A percentile compares a stretch with the other conserved stretches of the same genome.
Evolutionary conservation across 108 stramenopile species (phyloP).

Genomic region (Licmophora abbreviata): DNA sequence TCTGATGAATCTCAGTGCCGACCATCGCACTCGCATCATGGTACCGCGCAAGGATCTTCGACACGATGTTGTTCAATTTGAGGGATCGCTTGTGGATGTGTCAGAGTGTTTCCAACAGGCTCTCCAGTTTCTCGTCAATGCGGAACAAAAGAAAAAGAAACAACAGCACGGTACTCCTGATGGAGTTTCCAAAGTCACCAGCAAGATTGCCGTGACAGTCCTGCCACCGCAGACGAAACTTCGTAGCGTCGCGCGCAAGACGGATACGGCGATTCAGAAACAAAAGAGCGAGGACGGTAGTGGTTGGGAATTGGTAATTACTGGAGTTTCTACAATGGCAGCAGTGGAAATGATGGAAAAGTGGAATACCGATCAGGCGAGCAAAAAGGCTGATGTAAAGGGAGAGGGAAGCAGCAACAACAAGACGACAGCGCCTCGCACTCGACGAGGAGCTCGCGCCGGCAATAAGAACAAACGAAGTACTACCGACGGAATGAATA

Average conservation of each 20-base stretch:
- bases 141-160: not conserved
- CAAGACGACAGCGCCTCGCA: too few species aligned
- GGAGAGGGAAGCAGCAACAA: too few species aligned
- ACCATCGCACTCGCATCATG: constrained; percentile 55
- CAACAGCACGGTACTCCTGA: not conserved
- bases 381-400: too few species aligned
- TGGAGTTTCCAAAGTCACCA: not conserved
- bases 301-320: not conserved
- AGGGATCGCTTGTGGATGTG: constrained; percentile 29
- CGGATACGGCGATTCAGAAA: constrained; percentile 36
- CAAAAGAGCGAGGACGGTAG: not conserved
- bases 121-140: not conserved
- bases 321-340: not conserved
- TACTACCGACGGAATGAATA: too few species aligned
- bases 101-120: constrained; percentile 17
- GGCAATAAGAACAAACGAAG: too few species aligned
- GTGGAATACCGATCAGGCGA: not conserved
- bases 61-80: constrained; percentile 43
- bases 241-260: constrained; percentile 32
- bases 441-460: too few species aligned
- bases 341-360: constrained; percentile 1
- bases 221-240: constrained; percentile 48
- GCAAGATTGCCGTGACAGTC: constrained; percentile 10
- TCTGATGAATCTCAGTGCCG: constrained; percentile 43
- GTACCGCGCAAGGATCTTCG: constrained; percentile 39